phyloP scores from a whole-genome alignment of 305 asterid species.

The Stenogyne calaminthoides region DNA sequence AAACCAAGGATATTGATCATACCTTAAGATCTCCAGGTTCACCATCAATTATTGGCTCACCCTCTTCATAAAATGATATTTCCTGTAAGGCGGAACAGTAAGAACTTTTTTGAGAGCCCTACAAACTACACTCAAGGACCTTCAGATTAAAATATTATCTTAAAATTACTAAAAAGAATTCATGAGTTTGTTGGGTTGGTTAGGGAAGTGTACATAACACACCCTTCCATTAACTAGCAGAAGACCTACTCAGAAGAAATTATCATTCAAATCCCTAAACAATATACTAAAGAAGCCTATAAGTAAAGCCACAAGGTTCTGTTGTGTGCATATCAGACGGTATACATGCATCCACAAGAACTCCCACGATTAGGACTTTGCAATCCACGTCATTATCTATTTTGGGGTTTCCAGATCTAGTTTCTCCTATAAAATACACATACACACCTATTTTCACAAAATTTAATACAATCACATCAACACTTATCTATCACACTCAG shows the following conservation, averaged over 20 bases:
- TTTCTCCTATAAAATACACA: too few species aligned
- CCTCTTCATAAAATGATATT: slow-evolving; percentile 89
- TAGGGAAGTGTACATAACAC: not conserved
- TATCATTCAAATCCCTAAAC: not conserved
- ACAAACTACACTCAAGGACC: not conserved
- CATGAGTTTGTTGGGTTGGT: not conserved
- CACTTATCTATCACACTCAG: too few species aligned
- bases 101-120: slow-evolving; percentile 1
- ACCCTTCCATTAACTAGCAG: not conserved
- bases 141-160: not conserved
- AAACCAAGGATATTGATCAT: slow-evolving; percentile 29
- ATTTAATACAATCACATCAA: too few species aligned
- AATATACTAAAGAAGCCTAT: not conserved
- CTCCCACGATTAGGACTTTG: not conserved
- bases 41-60: slow-evolving; percentile 93
- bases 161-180: not conserved
- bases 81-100: slow-evolving; percentile 52
- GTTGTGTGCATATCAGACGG: not conserved
- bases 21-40: slow-evolving; percentile 97
- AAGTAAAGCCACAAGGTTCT: too few species aligned
- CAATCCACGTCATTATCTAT: too few species aligned
- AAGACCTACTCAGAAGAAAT: not conserved
- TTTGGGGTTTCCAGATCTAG: too few species aligned
- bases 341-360: not conserved
- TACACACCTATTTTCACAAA: too few species aligned